Base-by-base conservation (phyloP, 306 rosid genomes). In the Neltuma alba region DNA sequence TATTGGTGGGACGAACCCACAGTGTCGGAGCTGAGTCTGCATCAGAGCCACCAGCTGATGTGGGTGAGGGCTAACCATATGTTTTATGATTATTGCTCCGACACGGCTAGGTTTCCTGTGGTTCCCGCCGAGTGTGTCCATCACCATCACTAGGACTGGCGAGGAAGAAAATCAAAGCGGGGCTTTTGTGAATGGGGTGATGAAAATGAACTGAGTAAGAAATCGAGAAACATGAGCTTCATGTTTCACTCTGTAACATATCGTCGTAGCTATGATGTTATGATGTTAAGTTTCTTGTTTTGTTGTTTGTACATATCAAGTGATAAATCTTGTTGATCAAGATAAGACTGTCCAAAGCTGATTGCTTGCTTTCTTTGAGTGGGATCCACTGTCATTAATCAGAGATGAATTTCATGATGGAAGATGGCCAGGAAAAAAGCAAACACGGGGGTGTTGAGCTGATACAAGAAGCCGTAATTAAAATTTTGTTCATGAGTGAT, bases 51-150 rank as follows among this genome's bases (percentile, higher is more conserved):
- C 72, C 99, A 93, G 83, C 90, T 95, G 21, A 58, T 77, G 73
- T 95, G 99, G 99, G 99, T 95, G n/a, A 87, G 83, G 64, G 97
- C 95, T 2, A 88, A 90, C 9, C 96, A 95, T 81, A 87, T 95
- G 92, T 84, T 93, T 23, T 95, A 95, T 70, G 97, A 95, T 81
- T 95, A 95, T 64, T 95, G 99, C 79, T 23, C 83, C 7, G 98
- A 95, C 75, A 78, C 80, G 18, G 61, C 98, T 55, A 83, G 99
- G 81, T 95, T 91, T 76, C 90, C 98, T 0, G 81, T 76, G 3
- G 67, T 75, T 0, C 99, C 99, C 1, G 70, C 80, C 1, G 99
- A 95, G 79, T 95, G 99, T 84, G 83, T 87, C 11, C 98, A 91
- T 86, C 96, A 92, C 84, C 92, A 61, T 80, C 99, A 84, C 74